Evolutionary conservation across 139 green algal genomes (phyloP), one percentile per base, ranked within the genome.

Genomic region (Limnomonas spitsbergensis): DNA sequence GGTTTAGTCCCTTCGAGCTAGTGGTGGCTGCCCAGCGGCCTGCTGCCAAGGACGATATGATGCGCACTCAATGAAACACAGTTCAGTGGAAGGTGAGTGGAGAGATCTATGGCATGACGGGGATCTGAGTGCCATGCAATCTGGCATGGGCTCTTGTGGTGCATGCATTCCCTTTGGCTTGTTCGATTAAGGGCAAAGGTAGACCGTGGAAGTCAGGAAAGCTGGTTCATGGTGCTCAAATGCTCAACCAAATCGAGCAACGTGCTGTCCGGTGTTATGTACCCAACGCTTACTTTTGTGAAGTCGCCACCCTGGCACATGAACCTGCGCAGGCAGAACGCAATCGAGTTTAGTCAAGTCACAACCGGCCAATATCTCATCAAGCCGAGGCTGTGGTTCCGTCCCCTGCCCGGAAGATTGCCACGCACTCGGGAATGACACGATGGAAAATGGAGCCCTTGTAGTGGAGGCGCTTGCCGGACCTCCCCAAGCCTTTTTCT

Each of bases 381-480:
- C 4, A 6, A 73, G 9, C 32, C 66, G 31, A 31, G 27, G 53
- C 74, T 37, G 34, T 66, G 53, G 40, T 6, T 40, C 53, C 31
- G n/a, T n/a, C n/a, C n/a, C n/a, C n/a, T n/a, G n/a, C n/a, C n/a
- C n/a, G n/a, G 14, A 61, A 61, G 20, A 61, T 34, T 94, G 39
- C 91, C 92, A 68, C 93, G 87, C 4, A 74, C 36, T 85, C 54
- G 4, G 85, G 72, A 34, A 83, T 83, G 53, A 90, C 83, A 34
- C 96, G 87, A 78, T 99, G 96, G 80, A 99, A 96, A 27, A 83
- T 79, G 47, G 73, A 93, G 38, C 90, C 91, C 75, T 96, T 96
- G 83, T 91, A 98, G 76, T 93, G 84, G 2, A 99, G 85, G 0
- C 81, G 86, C 83, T 96, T 97, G 9, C 95, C 95, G 26, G 72